These are phyloP conservation scores for Phtheirospermum japonicum DNA, from an alignment of 257 asterid species.

Conservation along the genomic window DNA sequence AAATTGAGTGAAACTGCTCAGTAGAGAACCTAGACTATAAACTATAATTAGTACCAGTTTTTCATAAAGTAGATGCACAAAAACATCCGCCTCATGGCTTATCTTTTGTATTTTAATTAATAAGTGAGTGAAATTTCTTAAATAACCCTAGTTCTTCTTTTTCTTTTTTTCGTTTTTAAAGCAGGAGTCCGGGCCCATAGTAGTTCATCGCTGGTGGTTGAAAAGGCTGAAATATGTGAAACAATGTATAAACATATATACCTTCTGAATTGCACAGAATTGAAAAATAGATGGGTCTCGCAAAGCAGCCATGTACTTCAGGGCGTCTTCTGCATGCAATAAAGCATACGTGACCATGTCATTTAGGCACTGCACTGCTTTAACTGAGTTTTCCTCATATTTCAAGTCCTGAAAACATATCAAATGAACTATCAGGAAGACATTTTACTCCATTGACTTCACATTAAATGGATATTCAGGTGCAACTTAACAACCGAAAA, in stretches of 20 bases:
- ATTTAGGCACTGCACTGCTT: constrained; percentile 93
- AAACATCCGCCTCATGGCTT: too few species aligned
- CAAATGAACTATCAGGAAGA: constrained; percentile 24
- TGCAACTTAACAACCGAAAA: constrained; percentile 25
- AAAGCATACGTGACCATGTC: constrained; percentile 96
- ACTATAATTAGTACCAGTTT: too few species aligned
- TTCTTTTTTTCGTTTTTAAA: too few species aligned
- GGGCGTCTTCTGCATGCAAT: constrained; percentile 72
- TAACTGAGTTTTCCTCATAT: constrained; percentile 72
- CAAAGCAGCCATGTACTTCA: constrained; percentile 67
- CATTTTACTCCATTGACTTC: constrained; percentile 4
- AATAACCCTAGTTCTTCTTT: too few species aligned
- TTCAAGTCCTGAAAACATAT: constrained; percentile 67
- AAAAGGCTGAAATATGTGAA: constrained; percentile 13
- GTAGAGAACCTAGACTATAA: neutral
- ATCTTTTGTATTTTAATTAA: too few species aligned
- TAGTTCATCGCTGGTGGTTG: neutral
- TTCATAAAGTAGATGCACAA: neutral
- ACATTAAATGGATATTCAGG: constrained; percentile 10
- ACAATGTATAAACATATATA: constrained; percentile 28
- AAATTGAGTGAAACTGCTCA: neutral
- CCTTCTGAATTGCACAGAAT: constrained; percentile 99
- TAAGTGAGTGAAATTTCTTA: too few species aligned
- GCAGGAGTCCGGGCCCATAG: too few species aligned
- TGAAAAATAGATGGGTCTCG: constrained; percentile 80